Evolutionary conservation across 352 stramenopile genomes (phyloP).

Genomic region (Globisporangium emineosum): DNA sequence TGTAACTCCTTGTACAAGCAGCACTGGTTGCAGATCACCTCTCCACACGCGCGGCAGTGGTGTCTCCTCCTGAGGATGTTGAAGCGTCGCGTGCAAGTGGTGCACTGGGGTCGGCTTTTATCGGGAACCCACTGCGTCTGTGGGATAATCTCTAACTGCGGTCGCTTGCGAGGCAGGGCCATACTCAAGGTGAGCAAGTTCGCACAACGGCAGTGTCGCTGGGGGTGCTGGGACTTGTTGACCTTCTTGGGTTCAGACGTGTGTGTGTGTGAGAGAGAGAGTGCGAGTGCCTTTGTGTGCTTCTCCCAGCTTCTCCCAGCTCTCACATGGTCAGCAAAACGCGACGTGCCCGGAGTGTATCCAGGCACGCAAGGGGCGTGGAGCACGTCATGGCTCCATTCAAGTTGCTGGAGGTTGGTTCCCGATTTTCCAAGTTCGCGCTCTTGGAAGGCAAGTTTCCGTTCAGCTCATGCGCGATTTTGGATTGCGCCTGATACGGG

Average conservation of each 20-base stretch:
- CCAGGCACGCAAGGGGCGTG: background rate
- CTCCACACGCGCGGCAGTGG: conserved; percentile 79
- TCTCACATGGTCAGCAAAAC: background rate
- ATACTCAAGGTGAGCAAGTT: background rate
- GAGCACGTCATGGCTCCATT: background rate
- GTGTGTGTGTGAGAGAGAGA: background rate
- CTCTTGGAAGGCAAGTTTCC: background rate
- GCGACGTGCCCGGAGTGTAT: background rate
- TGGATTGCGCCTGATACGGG: no score
- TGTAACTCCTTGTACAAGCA: conserved; percentile 81
- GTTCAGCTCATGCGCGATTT: background rate
- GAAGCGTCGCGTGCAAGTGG: conserved; percentile 87
- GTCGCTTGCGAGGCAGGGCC: conserved; percentile 2
- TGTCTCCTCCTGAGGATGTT: conserved; percentile 87
- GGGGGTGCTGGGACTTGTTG: background rate
- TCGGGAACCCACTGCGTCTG: conserved; percentile 84
- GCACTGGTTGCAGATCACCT: conserved; percentile 85
- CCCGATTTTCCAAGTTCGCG: background rate
- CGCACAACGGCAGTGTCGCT: no score
- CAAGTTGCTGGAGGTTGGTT: background rate
- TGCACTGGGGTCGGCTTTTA: conserved; percentile 76
- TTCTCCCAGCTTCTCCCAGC: background rate
- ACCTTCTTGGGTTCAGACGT: background rate
- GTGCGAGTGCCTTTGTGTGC: background rate
- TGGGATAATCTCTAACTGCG: conserved; percentile 69